These are phyloP conservation scores for Solanum clarkiae DNA, from an alignment of 257 asterid genomes.

Conservation along the genomic window DNA sequence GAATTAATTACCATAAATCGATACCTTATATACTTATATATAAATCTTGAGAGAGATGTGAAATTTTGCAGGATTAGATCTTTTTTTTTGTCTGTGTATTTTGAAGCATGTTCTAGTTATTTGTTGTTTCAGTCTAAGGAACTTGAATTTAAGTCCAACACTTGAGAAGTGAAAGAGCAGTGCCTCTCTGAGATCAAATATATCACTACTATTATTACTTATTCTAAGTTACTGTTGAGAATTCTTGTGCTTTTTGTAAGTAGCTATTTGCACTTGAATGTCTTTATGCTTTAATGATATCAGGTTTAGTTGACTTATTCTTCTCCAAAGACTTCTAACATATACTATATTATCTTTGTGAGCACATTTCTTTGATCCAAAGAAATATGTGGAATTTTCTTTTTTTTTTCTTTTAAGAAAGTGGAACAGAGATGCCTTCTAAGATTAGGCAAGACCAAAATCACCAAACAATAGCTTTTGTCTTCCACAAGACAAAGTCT, in stretches of 20 bases:
- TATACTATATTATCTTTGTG: neutral
- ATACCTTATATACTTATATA: constrained; percentile 14
- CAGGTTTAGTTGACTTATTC: neutral
- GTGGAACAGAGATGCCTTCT: constrained; percentile 13
- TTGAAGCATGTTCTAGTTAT: neutral
- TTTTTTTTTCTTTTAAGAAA: neutral
- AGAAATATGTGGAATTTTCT: constrained; percentile 3
- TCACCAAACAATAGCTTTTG: constrained; percentile 21
- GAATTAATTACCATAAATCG: neutral
- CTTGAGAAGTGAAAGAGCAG: neutral
- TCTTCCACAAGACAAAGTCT: constrained; percentile 14
- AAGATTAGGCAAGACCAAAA: constrained; percentile 33
- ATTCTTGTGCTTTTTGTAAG: neutral
- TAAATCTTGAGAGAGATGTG: constrained; percentile 26
- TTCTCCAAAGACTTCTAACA: neutral
- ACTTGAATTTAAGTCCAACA: neutral
- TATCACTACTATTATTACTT: neutral
- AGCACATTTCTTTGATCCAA: constrained; percentile 9
- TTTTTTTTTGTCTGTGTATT: neutral
- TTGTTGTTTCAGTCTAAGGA: neutral
- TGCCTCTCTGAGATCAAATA: neutral
- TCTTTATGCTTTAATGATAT: neutral
- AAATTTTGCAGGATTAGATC: constrained; percentile 60
- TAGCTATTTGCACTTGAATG: neutral
- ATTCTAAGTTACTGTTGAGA: neutral